phyloP scores from a whole-genome alignment of 305 asterid species.

The Ajuga reptans region DNA sequence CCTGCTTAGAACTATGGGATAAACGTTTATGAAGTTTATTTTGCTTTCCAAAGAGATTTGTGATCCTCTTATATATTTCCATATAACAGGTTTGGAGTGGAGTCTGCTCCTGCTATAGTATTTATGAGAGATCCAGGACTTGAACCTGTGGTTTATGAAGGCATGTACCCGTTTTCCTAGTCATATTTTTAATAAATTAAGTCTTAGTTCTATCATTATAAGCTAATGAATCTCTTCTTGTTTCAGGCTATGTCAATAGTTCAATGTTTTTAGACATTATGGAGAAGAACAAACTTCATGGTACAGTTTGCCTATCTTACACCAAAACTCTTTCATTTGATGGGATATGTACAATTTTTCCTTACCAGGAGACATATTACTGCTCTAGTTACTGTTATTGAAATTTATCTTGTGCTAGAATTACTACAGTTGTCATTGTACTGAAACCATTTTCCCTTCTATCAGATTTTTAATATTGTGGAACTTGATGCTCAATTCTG shows the following conservation, averaged over 20 bases:
- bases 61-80: slow-evolving; percentile 11
- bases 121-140: slow-evolving; percentile 87
- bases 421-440: not conserved
- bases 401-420: not conserved
- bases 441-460: not conserved
- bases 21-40: not conserved
- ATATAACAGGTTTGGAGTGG: slow-evolving; percentile 75
- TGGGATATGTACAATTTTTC: not conserved
- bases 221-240: slow-evolving; percentile 28
- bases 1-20: not conserved
- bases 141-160: slow-evolving; percentile 73
- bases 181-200: not conserved
- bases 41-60: not conserved
- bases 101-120: slow-evolving; percentile 88
- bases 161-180: slow-evolving; percentile 33
- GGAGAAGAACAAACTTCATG: slow-evolving; percentile 83
- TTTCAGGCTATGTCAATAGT: slow-evolving; percentile 74
- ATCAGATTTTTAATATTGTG: not conserved
- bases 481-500: not conserved
- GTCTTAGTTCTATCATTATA: slow-evolving; percentile 8
- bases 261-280: slow-evolving; percentile 63
- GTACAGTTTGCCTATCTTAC: slow-evolving; percentile 31
- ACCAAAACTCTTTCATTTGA: not conserved
- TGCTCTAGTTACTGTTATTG: not conserved
- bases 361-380: not conserved